Percentiles rank a stretch among this genome's conserved stretches.
Evolutionary conservation across 768 basidiomycete species (phyloP).

Genomic region (Tricholoma matsutake): DNA sequence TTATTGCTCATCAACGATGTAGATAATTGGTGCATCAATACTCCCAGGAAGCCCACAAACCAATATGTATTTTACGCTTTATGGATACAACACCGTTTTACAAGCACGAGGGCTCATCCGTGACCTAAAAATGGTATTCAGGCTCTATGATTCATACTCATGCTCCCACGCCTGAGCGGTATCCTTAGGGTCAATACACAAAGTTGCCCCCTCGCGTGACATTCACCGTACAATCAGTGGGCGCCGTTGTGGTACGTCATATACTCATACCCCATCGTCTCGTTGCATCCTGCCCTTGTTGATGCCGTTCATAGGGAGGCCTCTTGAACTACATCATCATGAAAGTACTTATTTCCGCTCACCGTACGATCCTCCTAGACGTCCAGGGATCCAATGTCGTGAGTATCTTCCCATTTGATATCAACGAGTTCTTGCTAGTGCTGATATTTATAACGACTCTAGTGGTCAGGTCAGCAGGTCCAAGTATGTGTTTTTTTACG

Average conservation of each 20-base stretch:
- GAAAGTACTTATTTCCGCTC: conserved; percentile 48
- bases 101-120: conserved; percentile 51
- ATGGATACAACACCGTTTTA: conserved; percentile 45
- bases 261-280: too few species aligned
- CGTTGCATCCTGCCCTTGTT: too few species aligned
- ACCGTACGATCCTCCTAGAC: conserved; percentile 45
- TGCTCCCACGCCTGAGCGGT: too few species aligned
- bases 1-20: conserved; percentile 1
- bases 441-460: conserved; percentile 3
- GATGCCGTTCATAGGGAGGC: conserved; percentile 24
- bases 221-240: conserved; percentile 55
- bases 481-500: conserved; percentile 16
- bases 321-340: conserved; percentile 50
- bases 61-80: conserved; percentile 48
- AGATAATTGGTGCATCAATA: conserved; percentile 50
- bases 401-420: conserved; percentile 27
- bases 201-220: conserved; percentile 66
- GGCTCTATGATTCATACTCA: not conserved
- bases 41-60: conserved; percentile 48
- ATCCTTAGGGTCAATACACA: conserved; percentile 38
- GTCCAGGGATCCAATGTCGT: conserved; percentile 54
- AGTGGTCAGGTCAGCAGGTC: conserved; percentile 48
- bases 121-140: conserved; percentile 50
- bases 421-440: not conserved
- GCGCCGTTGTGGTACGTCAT: conserved; percentile 49